Evolutionary conservation across 306 rosid species (phyloP).

Genomic region (cucumber (Cucumis sativus)): DNA sequence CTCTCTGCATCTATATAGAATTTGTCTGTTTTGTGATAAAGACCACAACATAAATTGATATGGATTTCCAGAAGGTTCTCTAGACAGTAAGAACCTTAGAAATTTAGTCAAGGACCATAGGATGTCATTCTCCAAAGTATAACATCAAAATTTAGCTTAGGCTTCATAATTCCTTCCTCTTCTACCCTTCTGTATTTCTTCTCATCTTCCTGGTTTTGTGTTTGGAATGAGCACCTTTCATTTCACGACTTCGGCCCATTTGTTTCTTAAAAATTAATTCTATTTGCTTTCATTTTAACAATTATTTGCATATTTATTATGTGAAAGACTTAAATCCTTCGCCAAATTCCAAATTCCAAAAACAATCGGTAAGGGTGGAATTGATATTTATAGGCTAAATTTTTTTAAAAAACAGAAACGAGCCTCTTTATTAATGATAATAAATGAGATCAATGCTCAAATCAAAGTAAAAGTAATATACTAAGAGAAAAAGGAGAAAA

Average conservation of each 20-base stretch:
- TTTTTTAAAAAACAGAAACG: too few species aligned
- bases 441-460: too few species aligned
- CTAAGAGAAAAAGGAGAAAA: too few species aligned
- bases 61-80: not conserved
- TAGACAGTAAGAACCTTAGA: not conserved
- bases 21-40: not conserved
- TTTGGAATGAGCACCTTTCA: not conserved
- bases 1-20: not conserved
- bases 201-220: not conserved
- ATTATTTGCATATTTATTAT: too few species aligned
- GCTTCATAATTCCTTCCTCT: not conserved
- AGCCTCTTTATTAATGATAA: too few species aligned
- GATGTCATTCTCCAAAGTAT: not conserved
- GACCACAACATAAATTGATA: not conserved
- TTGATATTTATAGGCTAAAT: too few species aligned
- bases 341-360: too few species aligned
- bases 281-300: too few species aligned
- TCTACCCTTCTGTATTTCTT: not conserved
- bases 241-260: not conserved
- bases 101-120: not conserved
- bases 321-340: too few species aligned
- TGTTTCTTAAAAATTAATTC: too few species aligned
- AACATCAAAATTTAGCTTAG: not conserved
- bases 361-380: too few species aligned
- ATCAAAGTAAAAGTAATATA: too few species aligned